phyloP scores from a whole-genome alignment of 2,329 filamentous ascomycete genomes.

The Calonectria hongkongensis region DNA sequence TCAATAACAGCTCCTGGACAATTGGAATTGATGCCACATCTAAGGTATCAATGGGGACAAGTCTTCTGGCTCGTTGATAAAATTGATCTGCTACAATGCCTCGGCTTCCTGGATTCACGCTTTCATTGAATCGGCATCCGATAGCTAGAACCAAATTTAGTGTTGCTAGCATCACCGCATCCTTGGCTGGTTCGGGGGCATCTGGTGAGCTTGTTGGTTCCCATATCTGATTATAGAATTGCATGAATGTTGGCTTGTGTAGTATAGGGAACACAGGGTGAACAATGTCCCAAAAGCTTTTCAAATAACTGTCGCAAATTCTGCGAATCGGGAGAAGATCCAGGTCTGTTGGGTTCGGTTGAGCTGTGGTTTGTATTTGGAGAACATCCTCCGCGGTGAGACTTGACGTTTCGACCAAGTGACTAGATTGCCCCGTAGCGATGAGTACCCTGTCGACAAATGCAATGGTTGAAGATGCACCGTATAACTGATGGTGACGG shows the following conservation, averaged over 20 bases:
- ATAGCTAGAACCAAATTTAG: conserved; percentile 37
- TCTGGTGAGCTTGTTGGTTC: neutral
- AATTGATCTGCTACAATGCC: conserved; percentile 10
- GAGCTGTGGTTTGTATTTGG: neutral
- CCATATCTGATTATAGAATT: conserved; percentile 15
- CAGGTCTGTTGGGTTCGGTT: neutral
- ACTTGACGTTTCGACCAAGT: neutral
- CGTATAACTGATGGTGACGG: neutral
- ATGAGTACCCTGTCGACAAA: neutral
- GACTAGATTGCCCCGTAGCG: neutral
- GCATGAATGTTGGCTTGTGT: conserved; percentile 28
- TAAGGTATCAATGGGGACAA: conserved; percentile 23
- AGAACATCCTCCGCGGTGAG: neutral
- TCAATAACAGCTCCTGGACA: conserved; percentile 32
- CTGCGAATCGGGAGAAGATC: neutral
- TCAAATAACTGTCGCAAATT: conserved; percentile 19
- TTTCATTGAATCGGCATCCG: conserved; percentile 32
- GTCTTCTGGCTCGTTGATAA: conserved; percentile 34
- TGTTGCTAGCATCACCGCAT: conserved; percentile 6
- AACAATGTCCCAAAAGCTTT: conserved; percentile 35
- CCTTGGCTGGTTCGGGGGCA: neutral
- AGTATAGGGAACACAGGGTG: conserved; percentile 37
- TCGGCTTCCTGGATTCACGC: conserved; percentile 4
- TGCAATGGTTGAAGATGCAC: conserved; percentile 1
- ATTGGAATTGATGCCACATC: conserved; percentile 28